These are phyloP conservation scores for Penicillium samsonianum DNA, from an alignment of 495 filamentous ascomycete species.

Conservation along the genomic window DNA sequence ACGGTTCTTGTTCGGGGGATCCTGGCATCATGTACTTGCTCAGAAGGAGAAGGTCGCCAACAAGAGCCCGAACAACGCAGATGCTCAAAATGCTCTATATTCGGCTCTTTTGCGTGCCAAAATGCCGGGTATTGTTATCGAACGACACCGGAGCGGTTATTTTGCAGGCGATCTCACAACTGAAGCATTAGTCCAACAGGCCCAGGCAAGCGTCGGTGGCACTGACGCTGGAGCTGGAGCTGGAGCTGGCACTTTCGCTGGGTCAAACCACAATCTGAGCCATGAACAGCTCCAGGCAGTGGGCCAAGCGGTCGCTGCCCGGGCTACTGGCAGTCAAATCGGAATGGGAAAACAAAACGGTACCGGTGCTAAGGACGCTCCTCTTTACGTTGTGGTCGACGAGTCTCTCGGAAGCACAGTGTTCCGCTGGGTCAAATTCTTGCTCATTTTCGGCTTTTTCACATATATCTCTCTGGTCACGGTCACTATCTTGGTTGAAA, in stretches of 20 bases:
- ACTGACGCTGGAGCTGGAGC: constrained; percentile 40
- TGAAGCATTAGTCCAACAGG: constrained; percentile 72
- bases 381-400: constrained; percentile 94
- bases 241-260: constrained; percentile 33
- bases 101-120: constrained; percentile 85
- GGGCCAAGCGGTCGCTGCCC: constrained; percentile 83
- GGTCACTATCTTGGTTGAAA: constrained; percentile 78
- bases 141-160: constrained; percentile 80
- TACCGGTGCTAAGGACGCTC: constrained; percentile 71
- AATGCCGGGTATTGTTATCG: constrained; percentile 87
- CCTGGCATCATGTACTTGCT: constrained; percentile 60
- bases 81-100: constrained; percentile 91
- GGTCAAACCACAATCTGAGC: constrained; percentile 46
- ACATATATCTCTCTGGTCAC: constrained; percentile 73
- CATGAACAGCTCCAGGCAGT: constrained; percentile 76
- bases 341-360: constrained; percentile 49
- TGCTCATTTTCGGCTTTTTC: constrained; percentile 73
- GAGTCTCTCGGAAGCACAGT: constrained; percentile 75
- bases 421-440: constrained; percentile 89
- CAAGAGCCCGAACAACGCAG: constrained; percentile 81
- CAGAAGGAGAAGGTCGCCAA: constrained; percentile 87
- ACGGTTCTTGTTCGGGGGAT: constrained; percentile 56
- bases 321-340: constrained; percentile 64
- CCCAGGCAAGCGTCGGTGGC: constrained; percentile 66
- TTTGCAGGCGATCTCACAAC: constrained; percentile 77